Evolutionary conservation across 495 filamentous ascomycete genomes (phyloP).

Genomic region (Amphirosellinia nigrospora): DNA sequence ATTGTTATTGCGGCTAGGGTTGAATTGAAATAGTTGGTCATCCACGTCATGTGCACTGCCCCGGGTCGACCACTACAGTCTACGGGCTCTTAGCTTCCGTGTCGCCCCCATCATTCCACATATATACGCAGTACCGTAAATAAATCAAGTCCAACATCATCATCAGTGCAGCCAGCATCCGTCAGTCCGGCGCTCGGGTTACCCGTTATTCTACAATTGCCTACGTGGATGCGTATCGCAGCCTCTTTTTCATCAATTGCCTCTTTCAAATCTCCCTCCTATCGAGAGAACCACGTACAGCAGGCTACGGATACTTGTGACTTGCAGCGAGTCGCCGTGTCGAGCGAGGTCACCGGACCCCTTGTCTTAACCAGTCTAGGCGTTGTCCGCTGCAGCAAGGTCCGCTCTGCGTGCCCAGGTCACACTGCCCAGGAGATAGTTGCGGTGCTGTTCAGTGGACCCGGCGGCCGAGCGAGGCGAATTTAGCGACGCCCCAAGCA

Average conservation of each 20-base stretch:
- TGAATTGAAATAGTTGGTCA: conserved; percentile 18
- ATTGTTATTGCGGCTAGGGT: not conserved
- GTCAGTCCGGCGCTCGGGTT: conserved; percentile 12
- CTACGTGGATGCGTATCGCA: conserved; percentile 17
- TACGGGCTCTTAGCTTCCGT: conserved; percentile 20
- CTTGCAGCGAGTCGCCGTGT: conserved; percentile 19
- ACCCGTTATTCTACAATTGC: conserved; percentile 3
- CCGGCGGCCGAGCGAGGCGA: conserved; percentile 13
- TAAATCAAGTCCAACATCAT: not conserved
- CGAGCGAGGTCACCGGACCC: conserved; percentile 26
- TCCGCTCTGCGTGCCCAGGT: conserved; percentile 16
- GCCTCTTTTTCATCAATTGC: not conserved
- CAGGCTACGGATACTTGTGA: conserved; percentile 1
- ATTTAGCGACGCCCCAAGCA: conserved; percentile 15
- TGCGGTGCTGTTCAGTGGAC: conserved; percentile 4
- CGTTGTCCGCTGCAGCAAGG: conserved; percentile 20
- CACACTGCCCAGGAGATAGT: not conserved
- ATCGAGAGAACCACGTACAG: no score
- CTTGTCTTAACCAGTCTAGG: conserved; percentile 17
- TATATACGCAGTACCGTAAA: conserved; percentile 17
- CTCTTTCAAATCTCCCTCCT: not conserved
- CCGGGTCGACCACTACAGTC: not conserved
- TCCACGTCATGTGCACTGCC: conserved; percentile 25
- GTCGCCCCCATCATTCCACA: conserved; percentile 19
- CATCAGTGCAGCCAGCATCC: conserved; percentile 4